A percentile compares a stretch with the other conserved stretches of the same genome.
These are phyloP conservation scores for Melampsora americana DNA, from an alignment of 1,284 basidiomycete genomes.

Conservation along the genomic window DNA sequence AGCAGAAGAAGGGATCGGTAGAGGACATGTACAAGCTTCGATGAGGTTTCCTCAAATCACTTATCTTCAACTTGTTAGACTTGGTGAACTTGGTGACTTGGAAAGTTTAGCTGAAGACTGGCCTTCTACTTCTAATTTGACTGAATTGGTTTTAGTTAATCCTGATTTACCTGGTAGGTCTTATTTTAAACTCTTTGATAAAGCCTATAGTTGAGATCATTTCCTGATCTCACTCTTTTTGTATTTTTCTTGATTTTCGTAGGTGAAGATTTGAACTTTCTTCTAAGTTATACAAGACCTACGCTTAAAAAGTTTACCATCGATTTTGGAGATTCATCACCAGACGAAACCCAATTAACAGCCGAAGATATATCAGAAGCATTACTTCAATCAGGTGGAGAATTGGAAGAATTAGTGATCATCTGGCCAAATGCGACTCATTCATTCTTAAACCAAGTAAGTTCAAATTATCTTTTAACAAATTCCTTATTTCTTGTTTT, in stretches of 20 bases:
- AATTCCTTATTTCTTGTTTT: background rate
- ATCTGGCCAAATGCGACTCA: constrained; percentile 24
- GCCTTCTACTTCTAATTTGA: constrained; percentile 14
- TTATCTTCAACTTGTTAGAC: constrained; percentile 23
- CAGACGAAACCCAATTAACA: constrained; percentile 25
- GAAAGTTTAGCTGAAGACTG: constrained; percentile 19
- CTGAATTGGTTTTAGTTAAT: constrained; percentile 31
- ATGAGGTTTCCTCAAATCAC: constrained; percentile 26
- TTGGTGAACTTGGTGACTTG: constrained; percentile 27
- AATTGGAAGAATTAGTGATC: constrained; percentile 12
- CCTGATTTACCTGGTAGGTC: constrained; percentile 39
- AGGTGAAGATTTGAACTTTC: constrained; percentile 28
- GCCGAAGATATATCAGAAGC: constrained; percentile 18
- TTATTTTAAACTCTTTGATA: too few species aligned
- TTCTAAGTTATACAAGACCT: constrained; percentile 19
- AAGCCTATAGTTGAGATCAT: background rate
- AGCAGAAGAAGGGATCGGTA: constrained; percentile 39
- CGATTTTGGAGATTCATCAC: constrained; percentile 17
- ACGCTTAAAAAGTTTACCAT: constrained; percentile 23
- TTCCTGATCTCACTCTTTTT: background rate
- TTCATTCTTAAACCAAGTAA: constrained; percentile 34
- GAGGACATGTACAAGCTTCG: constrained; percentile 41
- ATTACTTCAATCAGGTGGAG: constrained; percentile 18
- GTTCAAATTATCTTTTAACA: background rate
- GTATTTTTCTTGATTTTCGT: background rate